phyloP scores from a whole-genome alignment of 305 asterid species.

The Rubia balearica region DNA sequence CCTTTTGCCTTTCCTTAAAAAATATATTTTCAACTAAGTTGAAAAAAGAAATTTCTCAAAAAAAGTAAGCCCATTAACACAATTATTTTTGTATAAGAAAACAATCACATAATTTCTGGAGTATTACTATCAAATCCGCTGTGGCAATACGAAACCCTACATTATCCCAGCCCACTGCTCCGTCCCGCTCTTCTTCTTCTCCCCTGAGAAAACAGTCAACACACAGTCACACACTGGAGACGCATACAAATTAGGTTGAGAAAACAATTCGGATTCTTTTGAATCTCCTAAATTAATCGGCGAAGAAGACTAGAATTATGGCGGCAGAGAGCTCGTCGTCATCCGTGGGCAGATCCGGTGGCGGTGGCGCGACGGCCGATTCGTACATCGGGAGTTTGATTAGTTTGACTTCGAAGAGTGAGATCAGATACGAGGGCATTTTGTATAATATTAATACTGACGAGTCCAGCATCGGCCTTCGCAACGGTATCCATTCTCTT shows the following conservation, averaged over 20 bases:
- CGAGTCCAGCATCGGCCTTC: constrained; percentile 93
- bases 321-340: constrained; percentile 70
- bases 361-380: constrained; percentile 61
- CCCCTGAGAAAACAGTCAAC: constrained; percentile 12
- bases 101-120: too few species aligned
- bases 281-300: background rate
- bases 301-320: constrained; percentile 22
- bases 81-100: too few species aligned
- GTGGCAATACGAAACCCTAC: constrained; percentile 9
- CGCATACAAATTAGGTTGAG: background rate
- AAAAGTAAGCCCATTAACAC: too few species aligned
- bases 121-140: background rate
- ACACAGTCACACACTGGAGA: constrained; percentile 5
- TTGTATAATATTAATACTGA: constrained; percentile 88
- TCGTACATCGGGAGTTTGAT: constrained; percentile 88
- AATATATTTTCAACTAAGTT: too few species aligned
- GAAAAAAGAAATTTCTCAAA: too few species aligned
- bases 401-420: constrained; percentile 93
- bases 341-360: constrained; percentile 56
- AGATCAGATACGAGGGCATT: constrained; percentile 91
- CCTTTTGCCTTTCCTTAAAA: too few species aligned
- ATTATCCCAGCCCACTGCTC: background rate
- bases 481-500: constrained; percentile 50
- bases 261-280: too few species aligned
- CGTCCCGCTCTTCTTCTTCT: background rate